Conservation (phyloP, 2,329 filamentous ascomycete species). For the Phaeophleospora eucalypticola region DNA sequence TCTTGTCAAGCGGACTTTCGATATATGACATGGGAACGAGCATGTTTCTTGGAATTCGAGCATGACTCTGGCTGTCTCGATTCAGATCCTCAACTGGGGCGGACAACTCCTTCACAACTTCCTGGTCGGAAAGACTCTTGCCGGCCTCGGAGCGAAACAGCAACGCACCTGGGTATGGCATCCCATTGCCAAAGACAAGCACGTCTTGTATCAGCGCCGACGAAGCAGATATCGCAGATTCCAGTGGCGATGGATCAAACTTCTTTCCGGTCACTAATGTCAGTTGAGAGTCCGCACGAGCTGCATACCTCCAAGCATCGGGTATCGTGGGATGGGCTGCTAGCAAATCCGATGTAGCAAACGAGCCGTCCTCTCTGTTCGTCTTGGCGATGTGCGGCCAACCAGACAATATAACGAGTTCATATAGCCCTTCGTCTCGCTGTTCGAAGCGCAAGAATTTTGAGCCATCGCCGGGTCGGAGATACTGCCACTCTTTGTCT, state of each 20-base stretch:
- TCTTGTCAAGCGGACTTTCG: conserved; percentile 49
- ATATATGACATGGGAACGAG: conserved; percentile 44
- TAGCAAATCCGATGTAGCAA: conserved; percentile 62
- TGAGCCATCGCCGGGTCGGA: conserved; percentile 42
- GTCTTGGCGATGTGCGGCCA: conserved; percentile 60
- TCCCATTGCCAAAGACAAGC: conserved; percentile 59
- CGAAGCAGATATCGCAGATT: conserved; percentile 50
- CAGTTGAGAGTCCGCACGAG: conserved; percentile 58
- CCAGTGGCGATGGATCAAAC: conserved; percentile 61
- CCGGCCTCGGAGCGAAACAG: conserved; percentile 45
- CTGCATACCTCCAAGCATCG: conserved; percentile 60
- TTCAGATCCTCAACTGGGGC: conserved; percentile 48
- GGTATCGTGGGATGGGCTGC: conserved; percentile 49
- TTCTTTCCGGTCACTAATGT: conserved; percentile 64
- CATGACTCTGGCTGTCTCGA: conserved; percentile 46
- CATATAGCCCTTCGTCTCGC: conserved; percentile 42
- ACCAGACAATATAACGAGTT: conserved; percentile 51
- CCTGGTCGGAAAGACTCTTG: conserved; percentile 28
- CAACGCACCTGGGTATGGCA: conserved; percentile 54
- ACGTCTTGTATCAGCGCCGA: conserved; percentile 48
- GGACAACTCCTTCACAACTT: conserved; percentile 43
- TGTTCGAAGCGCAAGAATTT: conserved; percentile 43
- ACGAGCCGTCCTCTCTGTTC: conserved; percentile 58
- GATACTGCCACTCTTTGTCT: conserved; percentile 60
- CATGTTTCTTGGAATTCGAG: conserved; percentile 49